Evolutionary conservation across 2,329 filamentous ascomycete species (phyloP), one percentile per base, ranked within the genome.

Genomic region (Rutstroemia sp.): DNA sequence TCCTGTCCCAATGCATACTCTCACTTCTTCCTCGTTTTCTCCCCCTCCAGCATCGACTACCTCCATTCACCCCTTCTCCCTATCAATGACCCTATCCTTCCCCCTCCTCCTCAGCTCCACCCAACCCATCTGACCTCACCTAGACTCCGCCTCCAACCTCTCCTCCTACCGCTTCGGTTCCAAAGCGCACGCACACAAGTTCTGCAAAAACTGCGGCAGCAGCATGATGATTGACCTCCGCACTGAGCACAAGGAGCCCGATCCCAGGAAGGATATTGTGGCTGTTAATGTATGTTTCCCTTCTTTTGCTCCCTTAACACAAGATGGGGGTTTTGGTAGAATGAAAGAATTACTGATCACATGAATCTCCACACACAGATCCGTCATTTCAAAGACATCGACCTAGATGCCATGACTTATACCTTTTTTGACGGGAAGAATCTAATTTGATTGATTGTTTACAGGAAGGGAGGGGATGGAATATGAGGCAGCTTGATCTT

Each of bases 141-240:
- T 16, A 52, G 49, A 52, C 7, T 52, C 54, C 9, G 19, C 17
- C 12, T 16, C 23, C 30, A 62, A 63, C 17, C 38, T 63, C 25
- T 30, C 23, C 7, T 19, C 25, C 1, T 62, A 63, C 27, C 42
- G 14, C 12, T 65, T 61, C 46, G 56, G 58, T 23, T 55, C 54
- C 10, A 57, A 61, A 23, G 49, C 45, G 17, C 57, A 54, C 16
- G 30, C 42, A 5, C 61, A 65, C 25, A 59, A 58, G 25, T 65
- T 67, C 53, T 67, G 63, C 34, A 63, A 58, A 45, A 56, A 19
- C 10, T 65, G 64, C 25, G 64, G 63, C 5, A 61, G 58, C 19
- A 62, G 57, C 27, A 37, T 65, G 2, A 27, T 64, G 37, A 60
- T 65, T 52, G 64, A 65, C 49, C 51, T 64, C 10, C 16, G 39